Conservation (phyloP, 2,329 filamentous ascomycete species). For the Mariannaea sp. region DNA sequence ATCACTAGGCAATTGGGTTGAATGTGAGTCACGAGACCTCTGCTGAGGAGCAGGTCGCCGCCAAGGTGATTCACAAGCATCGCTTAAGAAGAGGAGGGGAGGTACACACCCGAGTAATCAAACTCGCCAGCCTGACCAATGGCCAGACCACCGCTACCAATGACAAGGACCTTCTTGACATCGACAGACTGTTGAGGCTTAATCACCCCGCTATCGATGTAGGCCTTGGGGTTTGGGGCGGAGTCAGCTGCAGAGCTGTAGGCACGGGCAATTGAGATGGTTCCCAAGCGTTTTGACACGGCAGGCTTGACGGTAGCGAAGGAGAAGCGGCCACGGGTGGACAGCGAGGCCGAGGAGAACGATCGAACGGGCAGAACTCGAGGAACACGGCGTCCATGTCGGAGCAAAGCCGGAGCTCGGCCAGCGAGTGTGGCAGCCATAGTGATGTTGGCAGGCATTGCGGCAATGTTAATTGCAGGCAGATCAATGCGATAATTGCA, state of each 20-base stretch:
- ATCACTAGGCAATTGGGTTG: conserved; percentile 7
- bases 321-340: conserved; percentile 32
- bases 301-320: conserved; percentile 39
- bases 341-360: conserved; percentile 47
- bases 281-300: conserved; percentile 53
- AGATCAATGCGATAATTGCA: conserved; percentile 44
- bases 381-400: conserved; percentile 57
- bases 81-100: too few species aligned
- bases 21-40: conserved; percentile 20
- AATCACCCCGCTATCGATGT: conserved; percentile 85
- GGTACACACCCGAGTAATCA: conserved; percentile 87
- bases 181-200: conserved; percentile 79
- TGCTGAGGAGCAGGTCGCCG: neutral
- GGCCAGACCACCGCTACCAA: conserved; percentile 91
- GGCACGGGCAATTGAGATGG: conserved; percentile 49
- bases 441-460: conserved; percentile 49
- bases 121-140: conserved; percentile 99
- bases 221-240: conserved; percentile 82
- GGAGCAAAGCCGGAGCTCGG: conserved; percentile 62
- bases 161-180: conserved; percentile 96
- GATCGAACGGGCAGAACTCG: conserved; percentile 50
- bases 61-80: too few species aligned
- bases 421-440: conserved; percentile 54
- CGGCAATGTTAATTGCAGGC: conserved; percentile 38
- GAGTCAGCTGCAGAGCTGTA: conserved; percentile 59